Base-by-base conservation (phyloP, 148 eudicot species). In the Chenopodium suecicum region DNA sequence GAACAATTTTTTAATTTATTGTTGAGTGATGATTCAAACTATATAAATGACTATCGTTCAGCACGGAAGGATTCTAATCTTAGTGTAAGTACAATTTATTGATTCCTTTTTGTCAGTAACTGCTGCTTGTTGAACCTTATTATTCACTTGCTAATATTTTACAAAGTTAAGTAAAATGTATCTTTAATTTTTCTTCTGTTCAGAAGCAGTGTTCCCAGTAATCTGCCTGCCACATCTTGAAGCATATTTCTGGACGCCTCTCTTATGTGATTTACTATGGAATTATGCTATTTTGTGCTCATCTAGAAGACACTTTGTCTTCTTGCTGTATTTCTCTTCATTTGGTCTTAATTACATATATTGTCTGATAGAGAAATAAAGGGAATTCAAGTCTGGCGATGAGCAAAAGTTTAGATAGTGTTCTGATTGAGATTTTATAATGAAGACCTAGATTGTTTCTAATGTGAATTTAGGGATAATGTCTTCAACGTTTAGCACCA, bases 1-100 rank as follows among this genome's bases (percentile, higher is more conserved):
- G 97, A 93, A 82, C 89, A 92, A 79, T 93, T 86, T 88, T 95
- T 92, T 86, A 89, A 90, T 50, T 80, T 91, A 77, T 79, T 95
- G 79, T 87, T 93, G 82, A 83, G 83, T 80, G 98, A 95, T 86
- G 89, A 86, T 82, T 95, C 98, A 31, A 89, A 76, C 60, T 93
- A 85, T 78, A 88, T 81, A 79, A 86, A 88, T 63, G 98, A 92
- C 63, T 95, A 88, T 73, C 94, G 98, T 58, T 85, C 89, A 67
- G 86, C 82, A n/a, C 87, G 98, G 75, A 93, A 95, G 84, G 98
- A 95, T 84, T 83, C 92, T 65, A 92, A 92, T 88, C 89, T 93
- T 74, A 77, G 11, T 63, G 96, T 92, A 87, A 86, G 92, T 80
- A 54, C 25, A 64, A 37, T 73, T 50, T 41, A 23, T 10, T 27